Evolutionary conservation across 129 eudicot genomes (phyloP).

Genomic region (Saposhnikovia divaricata): DNA sequence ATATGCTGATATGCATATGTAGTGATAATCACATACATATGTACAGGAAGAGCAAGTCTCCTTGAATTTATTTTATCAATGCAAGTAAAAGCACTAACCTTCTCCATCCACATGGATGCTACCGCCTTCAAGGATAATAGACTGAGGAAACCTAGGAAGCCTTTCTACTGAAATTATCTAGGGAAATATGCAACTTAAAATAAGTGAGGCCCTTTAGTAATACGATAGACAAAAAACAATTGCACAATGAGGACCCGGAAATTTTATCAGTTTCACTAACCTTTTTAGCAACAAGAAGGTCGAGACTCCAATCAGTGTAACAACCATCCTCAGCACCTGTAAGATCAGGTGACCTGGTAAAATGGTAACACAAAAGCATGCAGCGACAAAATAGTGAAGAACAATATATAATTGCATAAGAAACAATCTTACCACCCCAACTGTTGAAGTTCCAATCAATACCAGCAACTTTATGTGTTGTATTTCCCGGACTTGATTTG

Average conservation of each 20-base stretch:
- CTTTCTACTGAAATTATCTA: constrained; percentile 69
- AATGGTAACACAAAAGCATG: neutral
- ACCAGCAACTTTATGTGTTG: constrained; percentile 46
- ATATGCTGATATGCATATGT: neutral
- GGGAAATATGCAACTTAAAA: neutral
- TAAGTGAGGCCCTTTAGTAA: too few species aligned
- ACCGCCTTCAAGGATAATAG: constrained; percentile 93
- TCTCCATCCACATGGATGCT: constrained; percentile 98
- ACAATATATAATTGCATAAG: neutral
- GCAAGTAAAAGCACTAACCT: constrained; percentile 33
- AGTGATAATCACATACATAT: neutral
- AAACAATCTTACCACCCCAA: constrained; percentile 72
- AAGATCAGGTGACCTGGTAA: neutral
- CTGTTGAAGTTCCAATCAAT: constrained; percentile 94
- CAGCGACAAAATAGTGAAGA: neutral
- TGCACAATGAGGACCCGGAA: neutral
- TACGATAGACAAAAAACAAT: constrained; percentile 7
- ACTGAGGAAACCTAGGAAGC: constrained; percentile 67
- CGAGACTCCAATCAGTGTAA: constrained; percentile 78
- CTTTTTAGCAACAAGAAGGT: constrained; percentile 85
- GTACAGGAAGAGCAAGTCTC: neutral
- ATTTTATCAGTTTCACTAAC: constrained; percentile 25
- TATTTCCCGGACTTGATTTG: constrained; percentile 23
- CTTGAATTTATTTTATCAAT: neutral
- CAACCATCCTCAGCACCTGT: constrained; percentile 80